Percentiles rank a stretch among this genome's conserved stretches.
phyloP scores from a whole-genome alignment of 805 yeast genomes.

The Candida dendrica region DNA sequence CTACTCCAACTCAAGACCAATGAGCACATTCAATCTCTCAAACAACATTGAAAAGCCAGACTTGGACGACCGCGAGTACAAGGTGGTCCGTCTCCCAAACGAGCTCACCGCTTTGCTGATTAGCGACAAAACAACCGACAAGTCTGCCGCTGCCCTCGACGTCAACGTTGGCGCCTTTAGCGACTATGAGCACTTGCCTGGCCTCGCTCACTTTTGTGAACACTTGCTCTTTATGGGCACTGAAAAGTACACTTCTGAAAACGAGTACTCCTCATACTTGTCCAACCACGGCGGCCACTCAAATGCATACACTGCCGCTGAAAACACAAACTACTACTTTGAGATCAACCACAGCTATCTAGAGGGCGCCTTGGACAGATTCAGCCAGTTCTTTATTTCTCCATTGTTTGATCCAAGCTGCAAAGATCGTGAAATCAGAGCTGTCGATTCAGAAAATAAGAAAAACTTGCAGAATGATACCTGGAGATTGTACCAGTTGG shows the following conservation, averaged over 20 bases:
- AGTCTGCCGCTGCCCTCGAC: conserved; percentile 73
- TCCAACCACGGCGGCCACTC: conserved; percentile 83
- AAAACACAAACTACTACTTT: conserved; percentile 86
- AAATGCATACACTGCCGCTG: conserved; percentile 86
- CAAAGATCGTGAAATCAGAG: conserved; percentile 86
- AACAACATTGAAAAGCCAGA: conserved; percentile 32
- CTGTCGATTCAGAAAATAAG: conserved; percentile 94
- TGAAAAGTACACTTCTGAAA: conserved; percentile 67
- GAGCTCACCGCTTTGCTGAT: conserved; percentile 55
- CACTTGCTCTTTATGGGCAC: conserved; percentile 80
- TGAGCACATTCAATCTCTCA: conserved; percentile 4
- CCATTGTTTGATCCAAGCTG: conserved; percentile 73
- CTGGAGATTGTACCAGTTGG: conserved; percentile 86
- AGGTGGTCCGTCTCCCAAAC: conserved; percentile 54
- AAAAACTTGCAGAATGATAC: conserved; percentile 84
- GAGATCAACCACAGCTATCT: conserved; percentile 72
- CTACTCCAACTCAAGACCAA: background rate
- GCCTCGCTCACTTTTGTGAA: conserved; percentile 75
- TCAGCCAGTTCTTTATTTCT: conserved; percentile 82
- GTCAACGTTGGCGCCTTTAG: conserved; percentile 73
- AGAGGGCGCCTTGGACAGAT: conserved; percentile 86
- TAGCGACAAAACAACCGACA: conserved; percentile 63
- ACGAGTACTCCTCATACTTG: conserved; percentile 68
- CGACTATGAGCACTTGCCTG: conserved; percentile 58
- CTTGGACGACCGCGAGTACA: conserved; percentile 70